Conservation (phyloP, 306 rosid genomes). For the Albizia julibrissin region DNA sequence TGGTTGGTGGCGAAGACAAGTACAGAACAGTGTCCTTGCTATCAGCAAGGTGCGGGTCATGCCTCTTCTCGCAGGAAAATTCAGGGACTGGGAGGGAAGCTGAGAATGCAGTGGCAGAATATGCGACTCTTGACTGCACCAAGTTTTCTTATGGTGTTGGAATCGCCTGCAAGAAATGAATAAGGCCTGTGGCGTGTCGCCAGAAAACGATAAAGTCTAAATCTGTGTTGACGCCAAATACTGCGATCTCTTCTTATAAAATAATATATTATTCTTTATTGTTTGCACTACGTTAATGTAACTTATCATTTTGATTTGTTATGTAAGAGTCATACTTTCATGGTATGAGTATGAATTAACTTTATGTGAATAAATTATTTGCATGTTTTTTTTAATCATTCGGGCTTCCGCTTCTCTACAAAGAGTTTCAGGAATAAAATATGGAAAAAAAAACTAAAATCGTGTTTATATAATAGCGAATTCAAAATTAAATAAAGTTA, state of each 20-base stretch:
- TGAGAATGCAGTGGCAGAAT: background rate
- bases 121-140: background rate
- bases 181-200: background rate
- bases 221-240: background rate
- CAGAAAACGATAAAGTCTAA: background rate
- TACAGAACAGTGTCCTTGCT: slow-evolving; percentile 12
- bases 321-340: background rate
- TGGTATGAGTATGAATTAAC: background rate
- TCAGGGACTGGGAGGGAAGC: background rate
- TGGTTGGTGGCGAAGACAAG: slow-evolving; percentile 49
- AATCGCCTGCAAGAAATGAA: background rate
- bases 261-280: background rate
- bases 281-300: background rate
- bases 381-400: background rate
- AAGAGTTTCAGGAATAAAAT: background rate
- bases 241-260: background rate
- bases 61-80: background rate
- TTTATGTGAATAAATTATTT: background rate
- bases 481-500: too few species aligned
- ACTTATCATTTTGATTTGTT: background rate
- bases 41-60: background rate
- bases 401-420: background rate
- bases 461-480: background rate
- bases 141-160: background rate
- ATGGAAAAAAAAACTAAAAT: too few species aligned